Evolutionary conservation across 139 green algal species (phyloP).

Genomic region (Coelastrella sp.): DNA sequence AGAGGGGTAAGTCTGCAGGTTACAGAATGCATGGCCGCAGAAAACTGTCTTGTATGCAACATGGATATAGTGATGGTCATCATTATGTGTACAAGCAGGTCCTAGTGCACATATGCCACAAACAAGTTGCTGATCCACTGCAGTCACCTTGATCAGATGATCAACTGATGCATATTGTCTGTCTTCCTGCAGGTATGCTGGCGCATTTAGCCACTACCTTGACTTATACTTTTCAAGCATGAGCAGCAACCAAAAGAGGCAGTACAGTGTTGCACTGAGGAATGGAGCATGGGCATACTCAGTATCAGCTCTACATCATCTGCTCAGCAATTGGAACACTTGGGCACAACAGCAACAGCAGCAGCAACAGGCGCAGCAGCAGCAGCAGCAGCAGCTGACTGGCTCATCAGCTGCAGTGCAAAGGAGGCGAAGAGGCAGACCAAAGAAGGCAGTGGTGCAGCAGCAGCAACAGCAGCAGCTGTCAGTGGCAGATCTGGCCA

Average conservation of each 20-base stretch:
- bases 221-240: not conserved
- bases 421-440: no score
- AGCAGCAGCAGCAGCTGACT: no score
- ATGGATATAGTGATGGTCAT: not conserved
- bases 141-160: no score
- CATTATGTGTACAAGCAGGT: not conserved
- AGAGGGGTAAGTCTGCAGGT: not conserved
- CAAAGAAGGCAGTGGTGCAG: not conserved
- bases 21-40: not conserved
- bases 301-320: not conserved
- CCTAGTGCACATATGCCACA: not conserved
- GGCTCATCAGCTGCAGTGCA: not conserved
- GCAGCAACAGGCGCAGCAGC: no score
- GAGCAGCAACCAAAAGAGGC: no score
- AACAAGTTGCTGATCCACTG: not conserved
- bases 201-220: not conserved
- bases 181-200: not conserved
- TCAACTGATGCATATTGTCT: no score
- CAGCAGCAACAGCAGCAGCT: conserved; percentile 12
- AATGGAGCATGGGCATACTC: not conserved
- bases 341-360: no score
- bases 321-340: not conserved
- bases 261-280: not conserved
- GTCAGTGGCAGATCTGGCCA: no score
- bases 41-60: not conserved